Conservation (phyloP, 2,329 filamentous ascomycete species). For the Neopestalotiopsis rosae region DNA sequence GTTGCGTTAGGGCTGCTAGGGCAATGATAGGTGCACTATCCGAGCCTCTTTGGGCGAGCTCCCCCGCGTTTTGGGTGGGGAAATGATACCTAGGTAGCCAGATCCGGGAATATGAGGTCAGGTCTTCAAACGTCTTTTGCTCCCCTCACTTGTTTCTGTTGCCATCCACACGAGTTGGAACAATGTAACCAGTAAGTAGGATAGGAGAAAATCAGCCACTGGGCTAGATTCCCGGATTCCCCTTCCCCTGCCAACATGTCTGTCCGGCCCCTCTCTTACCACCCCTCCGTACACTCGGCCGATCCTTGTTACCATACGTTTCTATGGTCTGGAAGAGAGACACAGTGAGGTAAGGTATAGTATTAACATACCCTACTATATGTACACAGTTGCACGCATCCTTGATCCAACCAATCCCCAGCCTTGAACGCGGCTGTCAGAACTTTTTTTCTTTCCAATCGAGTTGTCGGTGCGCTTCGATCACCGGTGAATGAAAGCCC, state of each 20-base stretch:
- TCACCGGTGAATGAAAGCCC: background rate
- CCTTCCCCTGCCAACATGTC: too few relatives aligned
- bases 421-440: background rate
- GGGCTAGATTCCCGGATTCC: too few relatives aligned
- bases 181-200: too few relatives aligned
- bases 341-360: background rate
- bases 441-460: background rate
- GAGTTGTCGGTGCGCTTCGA: background rate
- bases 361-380: background rate
- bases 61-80: background rate
- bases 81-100: background rate
- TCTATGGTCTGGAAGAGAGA: background rate
- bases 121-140: background rate
- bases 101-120: background rate
- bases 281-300: too few relatives aligned
- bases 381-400: background rate
- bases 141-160: too few relatives aligned
- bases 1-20: background rate
- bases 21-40: constrained; percentile 13
- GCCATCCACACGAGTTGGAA: too few relatives aligned
- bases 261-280: too few relatives aligned
- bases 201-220: too few relatives aligned
- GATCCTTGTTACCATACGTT: too few relatives aligned
- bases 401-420: background rate
- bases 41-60: background rate